Evolutionary conservation across 176 grass and related monocot genomes (phyloP).

Genomic region (Ananas comosus): DNA sequence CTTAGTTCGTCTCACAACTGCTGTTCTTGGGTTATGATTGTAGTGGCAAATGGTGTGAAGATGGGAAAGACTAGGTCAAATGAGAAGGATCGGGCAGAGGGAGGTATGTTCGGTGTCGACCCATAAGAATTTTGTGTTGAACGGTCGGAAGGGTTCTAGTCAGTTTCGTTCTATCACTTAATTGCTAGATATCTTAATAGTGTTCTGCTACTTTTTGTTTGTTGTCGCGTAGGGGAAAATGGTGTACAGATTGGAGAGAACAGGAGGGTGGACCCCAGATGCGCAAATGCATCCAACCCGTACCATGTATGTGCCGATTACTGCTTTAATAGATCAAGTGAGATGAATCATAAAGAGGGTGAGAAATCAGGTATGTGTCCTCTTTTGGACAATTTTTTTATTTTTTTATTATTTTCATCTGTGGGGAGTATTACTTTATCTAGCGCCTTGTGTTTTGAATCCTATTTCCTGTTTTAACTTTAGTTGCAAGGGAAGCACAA

Average conservation of each 20-base stretch:
- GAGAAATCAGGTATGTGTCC: constrained; percentile 13
- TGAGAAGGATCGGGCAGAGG: constrained; percentile 11
- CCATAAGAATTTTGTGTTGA: neutral
- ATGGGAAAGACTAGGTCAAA: neutral
- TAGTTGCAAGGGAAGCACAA: constrained; percentile 33
- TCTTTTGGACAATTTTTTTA: neutral
- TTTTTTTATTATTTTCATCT: neutral
- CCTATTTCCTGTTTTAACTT: constrained; percentile 14
- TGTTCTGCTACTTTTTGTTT: neutral
- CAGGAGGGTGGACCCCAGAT: constrained; percentile 26
- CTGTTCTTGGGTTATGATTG: neutral
- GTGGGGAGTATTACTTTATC: neutral
- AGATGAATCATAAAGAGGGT: constrained; percentile 8
- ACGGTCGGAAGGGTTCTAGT: neutral
- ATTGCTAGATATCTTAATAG: constrained; percentile 1
- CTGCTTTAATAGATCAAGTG: constrained; percentile 19
- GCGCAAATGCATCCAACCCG: constrained; percentile 40
- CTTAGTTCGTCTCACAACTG: neutral
- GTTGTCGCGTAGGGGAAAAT: neutral
- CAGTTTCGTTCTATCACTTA: neutral
- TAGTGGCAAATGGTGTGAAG: neutral
- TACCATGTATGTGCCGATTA: constrained; percentile 28
- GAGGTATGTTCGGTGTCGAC: constrained; percentile 30
- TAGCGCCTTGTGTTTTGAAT: constrained; percentile 13
- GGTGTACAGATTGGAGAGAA: constrained; percentile 10